Evolutionary conservation across 208 protist genomes (phyloP).

Genomic region (Trypanosoma mega): DNA sequence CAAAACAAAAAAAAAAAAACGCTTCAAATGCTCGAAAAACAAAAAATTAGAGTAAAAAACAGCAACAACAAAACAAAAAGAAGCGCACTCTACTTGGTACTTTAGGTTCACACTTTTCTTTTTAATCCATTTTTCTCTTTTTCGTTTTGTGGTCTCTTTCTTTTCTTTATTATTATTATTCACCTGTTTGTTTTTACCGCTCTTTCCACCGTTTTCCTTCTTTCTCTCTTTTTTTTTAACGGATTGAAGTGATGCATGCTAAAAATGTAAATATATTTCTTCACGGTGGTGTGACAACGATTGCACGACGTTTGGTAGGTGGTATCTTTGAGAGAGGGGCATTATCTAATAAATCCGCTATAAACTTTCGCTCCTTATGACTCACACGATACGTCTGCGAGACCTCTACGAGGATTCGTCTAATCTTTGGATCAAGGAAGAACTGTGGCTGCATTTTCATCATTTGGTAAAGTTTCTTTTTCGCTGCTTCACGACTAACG

Average conservation of each 20-base stretch:
- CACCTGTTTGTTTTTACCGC: not conserved
- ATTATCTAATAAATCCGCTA: conserved; percentile 73
- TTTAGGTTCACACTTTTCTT: not conserved
- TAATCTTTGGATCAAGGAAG: conserved; percentile 61
- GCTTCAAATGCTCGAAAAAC: conserved; percentile 1
- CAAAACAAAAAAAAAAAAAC: conserved; percentile 2
- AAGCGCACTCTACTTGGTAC: not conserved
- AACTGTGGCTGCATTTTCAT: conserved; percentile 69
- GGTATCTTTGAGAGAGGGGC: conserved; percentile 43
- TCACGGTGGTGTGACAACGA: not conserved
- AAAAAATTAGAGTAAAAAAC: not conserved
- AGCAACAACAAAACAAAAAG: conserved; percentile 6
- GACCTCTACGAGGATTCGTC: conserved; percentile 52
- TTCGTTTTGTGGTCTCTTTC: not conserved
- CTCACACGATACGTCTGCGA: conserved; percentile 69
- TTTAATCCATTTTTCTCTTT: conserved; percentile 1
- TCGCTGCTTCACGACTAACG: conserved; percentile 73
- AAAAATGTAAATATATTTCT: not conserved
- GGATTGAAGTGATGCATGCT: not conserved
- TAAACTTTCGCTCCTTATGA: conserved; percentile 79
- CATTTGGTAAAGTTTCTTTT: conserved; percentile 64
- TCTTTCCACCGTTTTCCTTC: not conserved
- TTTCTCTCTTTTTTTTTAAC: too few species aligned
- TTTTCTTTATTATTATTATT: not conserved
- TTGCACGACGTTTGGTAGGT: conserved; percentile 6